Evolutionary conservation across 495 filamentous ascomycete species (phyloP), one percentile per base, ranked within the genome.

Genomic region (Tuber umbilicatum): DNA sequence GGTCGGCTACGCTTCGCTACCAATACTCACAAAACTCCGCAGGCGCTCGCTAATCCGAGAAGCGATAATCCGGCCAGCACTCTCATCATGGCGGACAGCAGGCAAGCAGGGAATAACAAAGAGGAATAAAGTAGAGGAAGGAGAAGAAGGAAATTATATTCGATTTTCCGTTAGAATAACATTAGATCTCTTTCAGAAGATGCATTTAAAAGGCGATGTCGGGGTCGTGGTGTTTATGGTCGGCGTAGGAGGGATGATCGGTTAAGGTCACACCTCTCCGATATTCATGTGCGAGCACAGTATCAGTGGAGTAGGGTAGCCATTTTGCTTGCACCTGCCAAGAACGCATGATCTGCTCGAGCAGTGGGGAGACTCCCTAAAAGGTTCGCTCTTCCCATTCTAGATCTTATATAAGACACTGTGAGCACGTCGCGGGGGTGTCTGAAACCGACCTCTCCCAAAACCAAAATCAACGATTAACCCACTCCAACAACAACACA

Each of bases 1-100:
- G 10, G n/a, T 60, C n/a, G 14, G 50, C 50, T 31, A 27, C 50
- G 3, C 50, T 14, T 14, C 50, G 50, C 23, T 17, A 17, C 27
- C 3, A 31, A 4, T 17, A 43, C 75, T 41, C 68, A 74, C 77
- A 79, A 73, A 31, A 79, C 77, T 14, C 77, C 77, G 27, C 77
- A 79, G 21, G 76, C 71, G 35, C 27, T 64, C 55, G 14, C 55
- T 64, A 35, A 35, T 64, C 55, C 55, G 27, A 64, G 9, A 35
- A 64, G 16, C n/a, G 55, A 64, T 64, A 64, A 35, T 35, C 21
- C 70, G 64, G 23, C 41, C 76, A 41, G 43, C 41, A 68, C 76
- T n/a, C 77, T 64, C 76, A 79, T 64, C 72, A 78, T 14, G 75
- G 70, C 16, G 71, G 47, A 40, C 73, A 42, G 47, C 42, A 37